Conservation (phyloP, 768 basidiomycete species). For the Antrodiella citrinella region DNA sequence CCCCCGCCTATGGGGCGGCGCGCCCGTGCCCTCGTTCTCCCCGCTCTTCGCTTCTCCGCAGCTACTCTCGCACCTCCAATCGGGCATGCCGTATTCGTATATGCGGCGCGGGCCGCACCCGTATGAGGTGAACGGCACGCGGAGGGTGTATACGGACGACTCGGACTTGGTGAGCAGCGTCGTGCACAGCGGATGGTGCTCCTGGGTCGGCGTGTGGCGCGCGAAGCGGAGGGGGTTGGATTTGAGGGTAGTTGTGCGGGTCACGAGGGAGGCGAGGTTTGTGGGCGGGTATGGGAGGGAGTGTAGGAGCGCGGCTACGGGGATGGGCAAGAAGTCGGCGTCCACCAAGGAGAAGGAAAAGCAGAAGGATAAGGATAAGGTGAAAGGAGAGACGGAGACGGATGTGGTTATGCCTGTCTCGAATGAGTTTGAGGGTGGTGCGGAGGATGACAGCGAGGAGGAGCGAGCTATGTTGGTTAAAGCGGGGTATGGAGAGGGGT, state of each 20-base stretch:
- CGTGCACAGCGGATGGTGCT: conserved; percentile 51
- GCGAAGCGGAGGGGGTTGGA: conserved; percentile 32
- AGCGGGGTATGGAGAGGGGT: neutral
- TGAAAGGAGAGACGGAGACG: conserved; percentile 6
- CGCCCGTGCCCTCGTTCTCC: conserved; percentile 33
- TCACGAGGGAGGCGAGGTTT: conserved; percentile 36
- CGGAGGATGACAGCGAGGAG: conserved; percentile 6
- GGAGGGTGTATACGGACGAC: conserved; percentile 73
- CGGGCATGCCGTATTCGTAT: conserved; percentile 11
- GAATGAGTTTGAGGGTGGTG: neutral
- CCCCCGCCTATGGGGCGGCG: conserved; percentile 77
- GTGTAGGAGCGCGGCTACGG: conserved; percentile 9
- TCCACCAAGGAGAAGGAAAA: neutral
- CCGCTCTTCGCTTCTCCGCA: conserved; percentile 19
- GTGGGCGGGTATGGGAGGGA: conserved; percentile 33
- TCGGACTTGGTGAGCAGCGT: conserved; percentile 65
- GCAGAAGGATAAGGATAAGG: conserved; percentile 6
- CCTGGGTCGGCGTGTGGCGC: conserved; percentile 32
- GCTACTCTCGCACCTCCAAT: conserved; percentile 14
- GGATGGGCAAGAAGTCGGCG: neutral
- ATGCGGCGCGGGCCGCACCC: conserved; percentile 14
- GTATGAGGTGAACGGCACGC: conserved; percentile 21
- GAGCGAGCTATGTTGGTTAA: conserved; percentile 2
- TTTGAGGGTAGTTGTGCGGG: conserved; percentile 32
- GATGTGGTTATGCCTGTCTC: neutral